Evolutionary conservation across 257 asterid species (phyloP), one percentile per base, ranked within the genome.

Genomic region (Sherardia arvensis): DNA sequence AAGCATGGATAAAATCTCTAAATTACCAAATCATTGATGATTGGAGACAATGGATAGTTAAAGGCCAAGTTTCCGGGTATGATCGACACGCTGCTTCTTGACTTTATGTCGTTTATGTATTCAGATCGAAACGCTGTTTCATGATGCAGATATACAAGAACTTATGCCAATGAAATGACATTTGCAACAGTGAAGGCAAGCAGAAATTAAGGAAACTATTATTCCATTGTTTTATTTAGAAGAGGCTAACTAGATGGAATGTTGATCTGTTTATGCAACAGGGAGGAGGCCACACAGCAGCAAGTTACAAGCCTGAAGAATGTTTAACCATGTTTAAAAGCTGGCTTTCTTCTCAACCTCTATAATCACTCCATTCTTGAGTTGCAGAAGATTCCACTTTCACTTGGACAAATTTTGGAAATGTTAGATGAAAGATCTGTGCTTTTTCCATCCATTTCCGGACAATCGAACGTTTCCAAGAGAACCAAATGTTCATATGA

Each of bases 251-350:
- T 49, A n/a, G n/a, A n/a, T 49, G 26, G 8, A 47, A 47, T 18
- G 1, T 47, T 47, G 43, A 1, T 11, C 18, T 10, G 47, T 7
- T 57, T 14, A 27, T 28, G 40, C 48, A 53, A 30, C 69, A 72
- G 77, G 80, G 77, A 71, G 80, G 72, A 26, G 80, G 80, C 14
- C 80, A 76, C 56, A 76, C 77, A 22, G 72, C 76, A 22, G 77
- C 77, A 14, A 77, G 69, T 58, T 76, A 68, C 74, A 69, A 40
- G 57, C 74, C 74, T 38, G 58, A 58, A 23, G 72, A 76, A 71
- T 71, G 77, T 51, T 36, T 26, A 53, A 65, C 71, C 45, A 67
- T 76, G 80, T 62, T 76, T 12, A 53, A 59, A 23, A 76, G 74
- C 47, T 76, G 80, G 80, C 58, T 65, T 14, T 74, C 73, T 66